Percentiles rank a stretch among this genome's conserved stretches.
Evolutionary conservation across 345 rosid genomes (phyloP).

Genomic region (Salix brachista): DNA sequence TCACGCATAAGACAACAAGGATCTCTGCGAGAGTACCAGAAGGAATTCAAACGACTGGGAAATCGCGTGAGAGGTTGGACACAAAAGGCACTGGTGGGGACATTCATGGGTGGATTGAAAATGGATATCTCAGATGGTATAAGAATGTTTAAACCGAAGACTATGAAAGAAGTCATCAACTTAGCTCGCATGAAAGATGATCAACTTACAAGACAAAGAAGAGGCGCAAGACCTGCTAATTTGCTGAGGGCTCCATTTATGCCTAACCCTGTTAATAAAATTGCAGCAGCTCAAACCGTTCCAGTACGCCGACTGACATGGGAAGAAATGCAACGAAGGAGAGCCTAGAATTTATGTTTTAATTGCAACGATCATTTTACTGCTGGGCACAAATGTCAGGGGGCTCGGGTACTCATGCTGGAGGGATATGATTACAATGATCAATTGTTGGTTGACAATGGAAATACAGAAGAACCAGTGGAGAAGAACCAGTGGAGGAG

Average conservation of each 20-base stretch:
- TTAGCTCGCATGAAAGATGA: not conserved
- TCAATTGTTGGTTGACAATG: no score
- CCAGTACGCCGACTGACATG: not conserved
- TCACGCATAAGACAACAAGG: no score
- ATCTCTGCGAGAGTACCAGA: no score
- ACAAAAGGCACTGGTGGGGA: no score
- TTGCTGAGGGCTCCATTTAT: not conserved
- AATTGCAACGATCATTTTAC: not conserved
- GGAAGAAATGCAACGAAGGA: not conserved
- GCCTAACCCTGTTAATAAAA: not conserved
- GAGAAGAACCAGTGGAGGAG: not conserved
- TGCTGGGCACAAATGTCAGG: not conserved
- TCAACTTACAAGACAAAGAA: not conserved
- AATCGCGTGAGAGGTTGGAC: no score
- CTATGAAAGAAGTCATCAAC: not conserved
- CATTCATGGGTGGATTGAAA: not conserved
- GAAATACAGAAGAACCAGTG: not conserved
- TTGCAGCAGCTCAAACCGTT: not conserved
- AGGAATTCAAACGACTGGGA: no score
- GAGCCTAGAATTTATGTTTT: not conserved
- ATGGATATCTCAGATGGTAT: not conserved
- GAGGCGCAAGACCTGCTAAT: not conserved
- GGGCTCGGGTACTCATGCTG: not conserved
- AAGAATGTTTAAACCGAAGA: not conserved
- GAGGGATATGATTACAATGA: not conserved